phyloP scores from a whole-genome alignment of 2,329 filamentous ascomycete genomes.

The Alternaria tenuissima region DNA sequence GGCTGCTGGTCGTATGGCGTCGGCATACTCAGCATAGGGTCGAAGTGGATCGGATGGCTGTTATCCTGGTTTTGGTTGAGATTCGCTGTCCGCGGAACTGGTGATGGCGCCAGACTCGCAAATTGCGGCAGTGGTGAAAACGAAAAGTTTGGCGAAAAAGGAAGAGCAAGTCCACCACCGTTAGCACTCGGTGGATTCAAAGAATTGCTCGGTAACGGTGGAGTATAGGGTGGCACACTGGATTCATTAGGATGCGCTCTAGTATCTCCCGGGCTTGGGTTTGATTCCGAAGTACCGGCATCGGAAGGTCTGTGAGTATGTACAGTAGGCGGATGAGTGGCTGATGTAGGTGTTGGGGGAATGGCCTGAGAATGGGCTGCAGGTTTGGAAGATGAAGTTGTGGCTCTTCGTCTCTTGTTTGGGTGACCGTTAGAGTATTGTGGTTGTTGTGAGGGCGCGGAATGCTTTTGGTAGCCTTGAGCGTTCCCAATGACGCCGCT shows the following conservation, averaged over 20 bases:
- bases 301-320: constrained; percentile 31
- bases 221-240: constrained; percentile 39
- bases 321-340: constrained; percentile 35
- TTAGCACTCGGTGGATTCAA: constrained; percentile 29
- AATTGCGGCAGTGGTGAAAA: constrained; percentile 47
- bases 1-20: constrained; percentile 54
- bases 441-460: constrained; percentile 31
- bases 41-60: constrained; percentile 32
- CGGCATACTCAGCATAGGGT: constrained; percentile 54
- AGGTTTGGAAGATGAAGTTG: constrained; percentile 35
- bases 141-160: constrained; percentile 54
- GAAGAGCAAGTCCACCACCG: constrained; percentile 37
- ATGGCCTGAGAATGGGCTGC: constrained; percentile 30
- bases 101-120: constrained; percentile 43
- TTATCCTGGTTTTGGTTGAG: constrained; percentile 29
- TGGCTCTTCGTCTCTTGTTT: constrained; percentile 48
- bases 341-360: constrained; percentile 43
- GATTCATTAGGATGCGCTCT: constrained; percentile 30
- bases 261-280: constrained; percentile 33
- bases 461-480: constrained; percentile 38
- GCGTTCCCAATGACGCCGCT: constrained; percentile 37
- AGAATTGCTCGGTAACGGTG: constrained; percentile 32
- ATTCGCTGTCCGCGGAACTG: constrained; percentile 34
- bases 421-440: constrained; percentile 43
- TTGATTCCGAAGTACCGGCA: constrained; percentile 33